Base-by-base conservation (phyloP, 2,329 filamentous ascomycete genomes). In the Lojkania enalia region DNA sequence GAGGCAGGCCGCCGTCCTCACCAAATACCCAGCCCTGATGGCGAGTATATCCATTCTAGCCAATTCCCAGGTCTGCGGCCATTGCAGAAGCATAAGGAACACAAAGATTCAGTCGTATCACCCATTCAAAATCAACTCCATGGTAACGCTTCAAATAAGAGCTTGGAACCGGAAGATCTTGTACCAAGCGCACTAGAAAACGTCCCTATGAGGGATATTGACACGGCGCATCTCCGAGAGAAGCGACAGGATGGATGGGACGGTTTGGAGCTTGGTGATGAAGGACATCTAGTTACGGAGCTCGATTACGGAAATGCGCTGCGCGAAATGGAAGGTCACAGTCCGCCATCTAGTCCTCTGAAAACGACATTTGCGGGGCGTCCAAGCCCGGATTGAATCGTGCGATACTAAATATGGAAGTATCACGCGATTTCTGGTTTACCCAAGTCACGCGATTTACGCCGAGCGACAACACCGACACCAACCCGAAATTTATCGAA, bases 271-370 rank as follows among this genome's bases (percentile, higher is more conserved):
- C 44, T 35, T 5, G 39, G 43, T n/a, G 46, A 58, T 29, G 49
- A 48, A 11, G 47, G 44, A 21, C 52, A 63, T 40, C 48, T 57
- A 42, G 39, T 46, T 16, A 57, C 51, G 9, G 60, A 64, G 46
- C 53, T 43, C 9, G 64, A 66, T 38, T 66, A 67, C 32, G 60
- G 54, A 9, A 46, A 54, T 6, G 64, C 63, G 2, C 44, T 67
- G 35, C 53, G 63, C 46, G 63, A 67, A 5, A 46, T 66, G 15
- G 42, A 60, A 27, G 21, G 39, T 3, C 36, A 37, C 15, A 44
- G 41, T 23, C 35, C 30, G 5, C 23, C 35, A 4, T 14, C 14
- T 3, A 48, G 41, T 20, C 40, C 40, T 11, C 20, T 29, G 3
- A 46, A 41, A 18, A 37, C 27, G n/a, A 27, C 6, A 2, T 48